These are phyloP conservation scores for Jaenimonas drosophilae DNA, from an alignment of 208 protist species.

Conservation along the genomic window DNA sequence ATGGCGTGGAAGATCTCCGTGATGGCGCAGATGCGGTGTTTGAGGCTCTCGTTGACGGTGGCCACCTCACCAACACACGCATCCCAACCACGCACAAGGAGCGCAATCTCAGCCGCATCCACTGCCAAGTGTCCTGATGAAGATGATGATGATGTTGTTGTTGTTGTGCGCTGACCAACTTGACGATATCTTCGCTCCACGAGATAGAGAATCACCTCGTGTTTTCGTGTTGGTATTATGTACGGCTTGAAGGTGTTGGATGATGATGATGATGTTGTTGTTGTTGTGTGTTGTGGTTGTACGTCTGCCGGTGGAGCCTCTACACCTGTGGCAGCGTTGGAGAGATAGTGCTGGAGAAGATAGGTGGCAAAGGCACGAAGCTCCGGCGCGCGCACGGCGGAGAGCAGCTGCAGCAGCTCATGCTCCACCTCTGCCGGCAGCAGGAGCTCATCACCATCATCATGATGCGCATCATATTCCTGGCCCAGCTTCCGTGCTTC, in stretches of 20 bases:
- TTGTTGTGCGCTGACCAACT: background rate
- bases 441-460: no score
- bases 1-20: constrained; percentile 44
- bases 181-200: constrained; percentile 18
- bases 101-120: constrained; percentile 4
- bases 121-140: background rate
- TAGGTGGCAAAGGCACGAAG: constrained; percentile 11
- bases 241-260: background rate
- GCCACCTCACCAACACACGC: constrained; percentile 31
- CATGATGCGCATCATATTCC: no score
- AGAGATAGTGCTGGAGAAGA: constrained; percentile 2
- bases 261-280: background rate
- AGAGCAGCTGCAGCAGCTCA: constrained; percentile 11
- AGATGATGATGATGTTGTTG: background rate
- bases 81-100: constrained; percentile 39
- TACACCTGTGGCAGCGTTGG: background rate
- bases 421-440: background rate
- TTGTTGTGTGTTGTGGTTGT: background rate
- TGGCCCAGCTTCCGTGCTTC: background rate
- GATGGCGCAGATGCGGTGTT: constrained; percentile 13
- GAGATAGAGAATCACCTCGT: constrained; percentile 30
- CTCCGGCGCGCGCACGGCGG: constrained; percentile 20
- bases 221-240: constrained; percentile 32
- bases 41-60: constrained; percentile 20
- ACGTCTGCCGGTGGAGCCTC: background rate